Conservation (phyloP, 306 rosid genomes). For the Rosa rugosa region DNA sequence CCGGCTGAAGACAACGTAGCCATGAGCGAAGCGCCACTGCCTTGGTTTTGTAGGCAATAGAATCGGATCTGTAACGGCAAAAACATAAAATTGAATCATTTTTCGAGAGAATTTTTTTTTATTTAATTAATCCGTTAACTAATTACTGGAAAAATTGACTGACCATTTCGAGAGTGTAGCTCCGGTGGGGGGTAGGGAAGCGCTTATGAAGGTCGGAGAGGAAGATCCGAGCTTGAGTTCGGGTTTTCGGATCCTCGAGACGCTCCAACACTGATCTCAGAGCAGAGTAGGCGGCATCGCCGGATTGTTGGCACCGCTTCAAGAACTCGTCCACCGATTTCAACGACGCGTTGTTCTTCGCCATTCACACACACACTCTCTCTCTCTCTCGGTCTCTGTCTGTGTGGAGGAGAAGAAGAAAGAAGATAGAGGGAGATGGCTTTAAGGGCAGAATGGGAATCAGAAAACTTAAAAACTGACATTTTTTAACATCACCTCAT, state of each 20-base stretch:
- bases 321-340: slow-evolving; percentile 68
- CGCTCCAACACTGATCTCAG: slow-evolving; percentile 67
- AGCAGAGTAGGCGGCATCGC: slow-evolving; percentile 79
- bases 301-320: slow-evolving; percentile 59
- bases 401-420: background rate
- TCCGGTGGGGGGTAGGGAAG: slow-evolving; percentile 38
- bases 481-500: too few relatives aligned
- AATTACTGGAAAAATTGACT: slow-evolving; percentile 25
- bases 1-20: slow-evolving; percentile 22
- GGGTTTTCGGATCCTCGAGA: slow-evolving; percentile 71
- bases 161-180: slow-evolving; percentile 91
- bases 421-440: too few relatives aligned
- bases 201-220: slow-evolving; percentile 73
- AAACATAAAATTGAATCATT: background rate
- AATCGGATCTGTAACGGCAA: slow-evolving; percentile 60
- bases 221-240: slow-evolving; percentile 73
- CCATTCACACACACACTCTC: slow-evolving; percentile 21
- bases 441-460: too few relatives aligned
- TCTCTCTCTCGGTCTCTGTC: background rate
- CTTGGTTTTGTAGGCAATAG: slow-evolving; percentile 70
- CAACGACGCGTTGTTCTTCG: slow-evolving; percentile 13
- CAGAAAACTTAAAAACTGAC: too few relatives aligned
- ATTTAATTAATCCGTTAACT: background rate
- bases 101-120: background rate
- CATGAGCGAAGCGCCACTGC: slow-evolving; percentile 61